Evolutionary conservation across 2,329 filamentous ascomycete genomes (phyloP).

Genomic region (Lachnellula willkommii): DNA sequence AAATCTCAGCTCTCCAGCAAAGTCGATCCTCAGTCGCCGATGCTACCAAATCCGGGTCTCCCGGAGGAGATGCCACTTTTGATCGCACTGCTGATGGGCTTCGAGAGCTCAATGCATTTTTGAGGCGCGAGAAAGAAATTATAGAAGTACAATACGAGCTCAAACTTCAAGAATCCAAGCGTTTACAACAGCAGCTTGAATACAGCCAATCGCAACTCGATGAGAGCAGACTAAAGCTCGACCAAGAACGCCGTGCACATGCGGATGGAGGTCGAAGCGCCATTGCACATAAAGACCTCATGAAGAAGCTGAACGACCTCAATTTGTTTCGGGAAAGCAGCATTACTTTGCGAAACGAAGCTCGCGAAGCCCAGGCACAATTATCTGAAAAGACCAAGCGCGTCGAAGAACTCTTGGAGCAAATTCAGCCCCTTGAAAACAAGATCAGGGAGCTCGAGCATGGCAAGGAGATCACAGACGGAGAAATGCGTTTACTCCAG

Average conservation of each 20-base stretch:
- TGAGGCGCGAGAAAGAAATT: conserved; percentile 95
- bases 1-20: conserved; percentile 76
- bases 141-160: conserved; percentile 94
- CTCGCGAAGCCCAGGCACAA: conserved; percentile 70
- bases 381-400: conserved; percentile 69
- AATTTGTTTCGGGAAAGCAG: conserved; percentile 96
- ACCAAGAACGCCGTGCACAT: conserved; percentile 77
- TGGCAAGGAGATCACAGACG: conserved; percentile 59
- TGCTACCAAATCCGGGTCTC: conserved; percentile 39
- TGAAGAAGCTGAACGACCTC: conserved; percentile 91
- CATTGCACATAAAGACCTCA: conserved; percentile 79
- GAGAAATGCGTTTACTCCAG: conserved; percentile 81
- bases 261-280: conserved; percentile 68
- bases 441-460: conserved; percentile 79
- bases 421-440: conserved; percentile 76
- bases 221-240: conserved; percentile 79
- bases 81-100: conserved; percentile 66
- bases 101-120: conserved; percentile 84
- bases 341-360: conserved; percentile 81
- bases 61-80: conserved; percentile 38
- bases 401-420: conserved; percentile 66
- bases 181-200: conserved; percentile 83
- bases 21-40: conserved; percentile 58
- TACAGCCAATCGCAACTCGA: conserved; percentile 85
- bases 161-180: conserved; percentile 79